phyloP scores from a whole-genome alignment of 2,329 filamentous ascomycete genomes.

The Fusarium pilosicola region DNA sequence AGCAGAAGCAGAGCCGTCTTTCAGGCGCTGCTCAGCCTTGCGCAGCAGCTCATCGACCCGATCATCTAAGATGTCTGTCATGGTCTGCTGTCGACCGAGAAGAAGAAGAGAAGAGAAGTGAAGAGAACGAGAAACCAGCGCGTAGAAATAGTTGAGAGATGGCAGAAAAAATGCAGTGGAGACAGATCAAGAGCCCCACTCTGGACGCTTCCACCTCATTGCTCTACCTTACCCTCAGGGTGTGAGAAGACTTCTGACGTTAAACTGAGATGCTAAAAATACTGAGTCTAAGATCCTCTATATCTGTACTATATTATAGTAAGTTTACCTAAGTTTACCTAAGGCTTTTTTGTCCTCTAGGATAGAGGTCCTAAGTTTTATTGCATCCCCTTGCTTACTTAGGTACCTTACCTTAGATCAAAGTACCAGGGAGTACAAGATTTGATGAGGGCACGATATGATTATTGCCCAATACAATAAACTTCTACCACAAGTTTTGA shows the following conservation, averaged over 20 bases:
- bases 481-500: background rate
- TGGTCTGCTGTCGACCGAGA: slow-evolving; percentile 42
- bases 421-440: background rate
- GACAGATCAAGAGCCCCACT: background rate
- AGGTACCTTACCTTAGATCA: no score
- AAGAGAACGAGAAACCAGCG: slow-evolving; percentile 25
- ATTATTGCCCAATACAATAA: background rate
- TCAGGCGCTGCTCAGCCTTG: slow-evolving; percentile 48
- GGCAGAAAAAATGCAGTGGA: slow-evolving; percentile 33
- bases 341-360: no score
- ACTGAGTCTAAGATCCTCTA: no score
- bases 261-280: no score
- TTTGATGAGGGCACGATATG: background rate
- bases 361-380: no score
- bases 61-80: slow-evolving; percentile 45
- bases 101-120: slow-evolving; percentile 18
- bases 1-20: slow-evolving; percentile 35
- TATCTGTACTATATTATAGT: no score
- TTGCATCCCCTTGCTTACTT: no score
- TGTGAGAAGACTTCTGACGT: no score
- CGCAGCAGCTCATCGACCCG: slow-evolving; percentile 48
- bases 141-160: slow-evolving; percentile 33
- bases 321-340: no score
- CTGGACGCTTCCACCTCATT: background rate
- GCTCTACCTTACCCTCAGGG: background rate